phyloP scores from a whole-genome alignment of 2,329 filamentous ascomycete genomes.

The Thielaviopsis musarum region DNA sequence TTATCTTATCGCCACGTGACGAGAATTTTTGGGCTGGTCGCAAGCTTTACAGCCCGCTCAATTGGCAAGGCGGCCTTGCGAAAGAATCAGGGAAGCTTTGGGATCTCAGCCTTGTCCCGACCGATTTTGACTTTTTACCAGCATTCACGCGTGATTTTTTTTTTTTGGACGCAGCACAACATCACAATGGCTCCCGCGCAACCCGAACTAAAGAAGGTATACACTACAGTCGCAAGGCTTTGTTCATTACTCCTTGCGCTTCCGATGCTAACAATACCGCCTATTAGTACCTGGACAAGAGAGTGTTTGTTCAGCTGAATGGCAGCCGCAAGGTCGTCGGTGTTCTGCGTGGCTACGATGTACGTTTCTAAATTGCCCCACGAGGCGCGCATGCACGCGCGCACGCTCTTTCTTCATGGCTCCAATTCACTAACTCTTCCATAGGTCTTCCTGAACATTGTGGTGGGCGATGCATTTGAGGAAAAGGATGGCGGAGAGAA shows the following conservation, averaged over 20 bases:
- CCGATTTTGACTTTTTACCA: background rate
- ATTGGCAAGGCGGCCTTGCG: background rate
- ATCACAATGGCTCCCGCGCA: conserved; percentile 88
- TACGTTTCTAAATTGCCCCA: conserved; percentile 28
- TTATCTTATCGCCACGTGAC: conserved; percentile 36
- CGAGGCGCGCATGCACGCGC: background rate
- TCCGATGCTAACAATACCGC: conserved; percentile 16
- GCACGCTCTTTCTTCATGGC: background rate
- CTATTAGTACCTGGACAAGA: conserved; percentile 90
- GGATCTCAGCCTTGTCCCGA: conserved; percentile 5
- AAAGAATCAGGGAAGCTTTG: background rate
- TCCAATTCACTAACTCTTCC: background rate
- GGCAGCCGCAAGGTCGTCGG: conserved; percentile 96
- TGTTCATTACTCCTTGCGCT: background rate
- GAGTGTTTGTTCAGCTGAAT: conserved; percentile 93
- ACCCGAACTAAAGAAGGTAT: conserved; percentile 95
- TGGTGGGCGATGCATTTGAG: conserved; percentile 90
- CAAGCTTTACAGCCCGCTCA: background rate
- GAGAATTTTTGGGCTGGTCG: conserved; percentile 14
- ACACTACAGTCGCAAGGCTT: background rate
- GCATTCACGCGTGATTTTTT: background rate
- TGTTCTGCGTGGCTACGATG: conserved; percentile 88
- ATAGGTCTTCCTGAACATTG: conserved; percentile 95
- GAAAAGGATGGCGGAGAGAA: conserved; percentile 88
- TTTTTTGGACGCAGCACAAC: background rate